Evolutionary conservation across 805 yeast genomes (phyloP), one percentile per base, ranked within the genome.

Genomic region (Tetrapisispora arboricola): DNA sequence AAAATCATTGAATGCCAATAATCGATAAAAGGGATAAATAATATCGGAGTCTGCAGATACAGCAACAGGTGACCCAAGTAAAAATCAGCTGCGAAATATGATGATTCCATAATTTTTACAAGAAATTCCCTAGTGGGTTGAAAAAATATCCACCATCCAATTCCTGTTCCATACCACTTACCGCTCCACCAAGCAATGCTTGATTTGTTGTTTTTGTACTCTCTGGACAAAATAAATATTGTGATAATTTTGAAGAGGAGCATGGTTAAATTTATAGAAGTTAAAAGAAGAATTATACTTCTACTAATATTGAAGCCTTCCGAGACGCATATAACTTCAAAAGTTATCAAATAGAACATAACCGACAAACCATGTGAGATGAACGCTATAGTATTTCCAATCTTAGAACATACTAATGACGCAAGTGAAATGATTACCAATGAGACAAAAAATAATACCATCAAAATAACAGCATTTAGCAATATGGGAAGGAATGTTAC

Each of bases 181-280:
- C 88, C 87, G 10, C 84, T 72, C 87, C 88, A 82, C 85, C 86
- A 80, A 2, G 88, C 80, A 28, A 72, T 56, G 50, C 80, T 83
- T 0, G 84, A 62, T 34, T 66, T 70, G 46, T 73, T 81, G 47
- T 71, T 75, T 43, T 68, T 72, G 49, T 71, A 71, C 51, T 85
- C 95, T 36, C 80, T 68, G 7, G 83, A 72, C 31, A 84, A 56
- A 4, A 79, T 47, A 0, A 74, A 35, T 1, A 73, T 64, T 0
- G 76, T 72, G 4, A 76, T 40, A 1, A 70, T 37, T 41, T 74
- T 75, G 54, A 80, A 73, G 5, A 82, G n/a, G 40, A 76, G 58
- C 18, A 72, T 65, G 45, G 85, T 88, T 7, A 80, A 49, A 39
- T 71, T 57, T n/a, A 72, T 61, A 2, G 75, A 60, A 7, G 78